Base-by-base conservation (phyloP, 306 rosid species). In the Citrullus colocynthis region DNA sequence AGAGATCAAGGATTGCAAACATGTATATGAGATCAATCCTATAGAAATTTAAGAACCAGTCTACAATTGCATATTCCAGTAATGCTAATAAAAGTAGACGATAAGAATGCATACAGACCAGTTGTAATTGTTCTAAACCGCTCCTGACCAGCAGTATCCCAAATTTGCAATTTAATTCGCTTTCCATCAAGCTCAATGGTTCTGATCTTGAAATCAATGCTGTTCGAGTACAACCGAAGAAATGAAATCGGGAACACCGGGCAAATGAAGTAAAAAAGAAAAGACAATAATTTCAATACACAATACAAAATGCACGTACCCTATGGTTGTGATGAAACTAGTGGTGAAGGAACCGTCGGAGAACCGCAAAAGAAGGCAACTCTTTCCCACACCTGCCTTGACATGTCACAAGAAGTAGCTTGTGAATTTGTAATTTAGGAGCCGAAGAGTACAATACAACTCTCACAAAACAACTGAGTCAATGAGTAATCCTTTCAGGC, bases 101-200 rank as follows among this genome's bases (percentile, higher is more conserved):
- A 24, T 11, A 3, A 18, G 54, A 15, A 54, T 75, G 62, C 56
- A 9, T n/a, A 85, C 96, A 79, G 73, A 90, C 98, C 98, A 80
- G 98, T 93, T 72, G 98, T 93, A 79, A 93, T 93, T 44, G 98
- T 93, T 81, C 98, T 90, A 84, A 93, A 89, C 21, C 97, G 86
- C 71, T 93, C 98, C 78, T 93, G 98, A 76, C 98, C 98, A 84
- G 98, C 96, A 64, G 98, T 93, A 80, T 93, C 98, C 98, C 98
- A 93, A 80, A 93, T 93, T 91, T 91, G 98, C 89, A 93, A 86
- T 84, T 93, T 93, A 79, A 93, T 91, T 71, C 98, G 88, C 79
- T 91, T 93, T 65, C 89, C 88, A 76, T 93, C 98, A 84, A 93
- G 98, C 84, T 93, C 98, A 57, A 93, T 89, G 60, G 98, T 93